Conservation (phyloP, 345 rosid species). For the Mercurialis annua region DNA sequence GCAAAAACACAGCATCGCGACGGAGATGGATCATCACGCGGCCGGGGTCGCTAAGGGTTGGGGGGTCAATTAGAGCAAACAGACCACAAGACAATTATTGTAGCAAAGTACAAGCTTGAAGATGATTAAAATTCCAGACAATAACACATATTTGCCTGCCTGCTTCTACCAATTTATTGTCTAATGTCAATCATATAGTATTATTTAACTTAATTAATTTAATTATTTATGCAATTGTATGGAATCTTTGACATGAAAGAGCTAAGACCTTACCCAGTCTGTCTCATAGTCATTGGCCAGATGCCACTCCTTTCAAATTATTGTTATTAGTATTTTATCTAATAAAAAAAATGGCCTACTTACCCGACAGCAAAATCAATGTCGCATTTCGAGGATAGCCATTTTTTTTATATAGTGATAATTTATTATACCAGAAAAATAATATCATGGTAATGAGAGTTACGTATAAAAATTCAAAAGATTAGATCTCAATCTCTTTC, state of each 20-base stretch:
- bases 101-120: conserved; percentile 7
- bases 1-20: conserved; percentile 17
- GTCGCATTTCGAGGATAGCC: conserved; percentile 30
- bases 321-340: conserved; percentile 10
- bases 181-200: neutral
- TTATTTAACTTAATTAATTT: neutral
- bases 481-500: neutral
- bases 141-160: conserved; percentile 12
- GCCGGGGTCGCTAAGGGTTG: neutral
- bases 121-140: conserved; percentile 30
- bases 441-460: neutral
- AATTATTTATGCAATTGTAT: neutral
- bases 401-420: neutral
- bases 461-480: neutral
- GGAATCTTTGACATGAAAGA: conserved; percentile 31
- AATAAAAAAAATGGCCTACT: conserved; percentile 17
- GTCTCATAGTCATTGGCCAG: conserved; percentile 24
- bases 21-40: neutral
- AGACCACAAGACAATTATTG: too few species aligned
- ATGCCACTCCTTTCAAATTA: conserved; percentile 34
- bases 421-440: neutral
- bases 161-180: conserved; percentile 2
- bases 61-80: neutral
- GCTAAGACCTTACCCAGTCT: conserved; percentile 26
- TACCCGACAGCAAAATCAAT: conserved; percentile 39